A percentile compares a stretch with the other conserved stretches of the same genome.
Evolutionary conservation across 148 eudicot species (phyloP).

Genomic region (Beta vulgaris): DNA sequence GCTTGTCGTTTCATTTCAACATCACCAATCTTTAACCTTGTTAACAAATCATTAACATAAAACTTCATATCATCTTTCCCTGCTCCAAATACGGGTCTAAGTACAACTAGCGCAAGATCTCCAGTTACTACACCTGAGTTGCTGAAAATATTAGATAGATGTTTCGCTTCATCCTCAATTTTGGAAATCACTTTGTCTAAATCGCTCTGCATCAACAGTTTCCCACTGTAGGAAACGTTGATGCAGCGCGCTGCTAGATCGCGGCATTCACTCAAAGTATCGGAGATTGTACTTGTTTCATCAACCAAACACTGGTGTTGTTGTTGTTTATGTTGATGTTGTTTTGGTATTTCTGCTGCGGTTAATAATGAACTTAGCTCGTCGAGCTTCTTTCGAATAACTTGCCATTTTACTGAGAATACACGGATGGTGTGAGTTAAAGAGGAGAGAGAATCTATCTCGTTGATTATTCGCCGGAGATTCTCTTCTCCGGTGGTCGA

Average conservation of each 20-base stretch:
- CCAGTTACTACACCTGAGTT: constrained; percentile 39
- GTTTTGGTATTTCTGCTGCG: constrained; percentile 30
- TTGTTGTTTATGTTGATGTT: neutral
- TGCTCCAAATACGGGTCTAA: constrained; percentile 45
- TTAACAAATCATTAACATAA: constrained; percentile 58
- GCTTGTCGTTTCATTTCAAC: constrained; percentile 57
- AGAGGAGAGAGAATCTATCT: constrained; percentile 39
- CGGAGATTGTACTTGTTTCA: constrained; percentile 30
- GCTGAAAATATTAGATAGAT: constrained; percentile 39
- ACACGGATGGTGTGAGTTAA: constrained; percentile 55
- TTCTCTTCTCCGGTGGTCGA: constrained; percentile 22
- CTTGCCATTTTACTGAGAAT: constrained; percentile 65
- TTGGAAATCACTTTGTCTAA: constrained; percentile 49
- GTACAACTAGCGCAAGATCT: constrained; percentile 56
- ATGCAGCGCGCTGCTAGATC: constrained; percentile 46
- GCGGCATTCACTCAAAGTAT: constrained; percentile 36
- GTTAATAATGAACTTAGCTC: constrained; percentile 54
- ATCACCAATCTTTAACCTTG: constrained; percentile 66
- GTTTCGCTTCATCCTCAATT: constrained; percentile 37
- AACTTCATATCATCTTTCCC: constrained; percentile 62
- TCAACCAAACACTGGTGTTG: constrained; percentile 16
- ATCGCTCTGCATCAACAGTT: constrained; percentile 85
- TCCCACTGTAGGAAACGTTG: constrained; percentile 53
- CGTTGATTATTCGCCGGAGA: constrained; percentile 37
- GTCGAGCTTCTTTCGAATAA: constrained; percentile 57